phyloP scores from a whole-genome alignment of 2,329 filamentous ascomycete genomes.

The Fusarium proliferatum region DNA sequence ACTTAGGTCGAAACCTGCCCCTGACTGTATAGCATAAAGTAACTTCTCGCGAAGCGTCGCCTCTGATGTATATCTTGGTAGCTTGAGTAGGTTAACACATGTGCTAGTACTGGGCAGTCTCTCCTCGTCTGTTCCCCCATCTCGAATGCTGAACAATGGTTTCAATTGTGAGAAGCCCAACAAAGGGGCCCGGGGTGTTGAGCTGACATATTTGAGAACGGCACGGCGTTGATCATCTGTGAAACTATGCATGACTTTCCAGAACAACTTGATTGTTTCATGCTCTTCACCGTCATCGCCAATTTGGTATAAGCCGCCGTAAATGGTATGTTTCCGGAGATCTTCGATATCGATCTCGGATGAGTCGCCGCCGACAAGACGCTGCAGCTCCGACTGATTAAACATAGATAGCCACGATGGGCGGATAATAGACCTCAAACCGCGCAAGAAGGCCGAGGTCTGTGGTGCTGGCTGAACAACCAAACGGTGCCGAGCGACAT shows the following conservation, averaged over 20 bases:
- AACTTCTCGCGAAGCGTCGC: constrained; percentile 79
- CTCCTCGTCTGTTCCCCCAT: constrained; percentile 71
- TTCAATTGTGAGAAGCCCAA: constrained; percentile 88
- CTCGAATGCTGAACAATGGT: constrained; percentile 89
- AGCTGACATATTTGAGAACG: constrained; percentile 95
- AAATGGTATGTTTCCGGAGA: constrained; percentile 83
- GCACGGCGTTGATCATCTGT: constrained; percentile 82
- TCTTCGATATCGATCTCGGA: constrained; percentile 89
- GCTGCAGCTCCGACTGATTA: constrained; percentile 94
- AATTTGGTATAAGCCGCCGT: constrained; percentile 87
- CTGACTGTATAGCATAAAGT: constrained; percentile 88
- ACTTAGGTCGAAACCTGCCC: constrained; percentile 90
- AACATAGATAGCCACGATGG: constrained; percentile 98
- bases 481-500: constrained; percentile 88
- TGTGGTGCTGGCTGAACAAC: constrained; percentile 83
- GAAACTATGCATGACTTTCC: constrained; percentile 85
- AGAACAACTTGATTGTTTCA: constrained; percentile 86
- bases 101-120: constrained; percentile 93
- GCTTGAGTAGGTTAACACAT: constrained; percentile 93
- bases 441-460: constrained; percentile 87
- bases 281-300: constrained; percentile 92
- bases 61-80: constrained; percentile 81
- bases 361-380: constrained; percentile 88
- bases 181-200: constrained; percentile 88
- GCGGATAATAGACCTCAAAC: constrained; percentile 87